Conservation (phyloP, 2,329 filamentous ascomycete species). For the Fusarium sp. region DNA sequence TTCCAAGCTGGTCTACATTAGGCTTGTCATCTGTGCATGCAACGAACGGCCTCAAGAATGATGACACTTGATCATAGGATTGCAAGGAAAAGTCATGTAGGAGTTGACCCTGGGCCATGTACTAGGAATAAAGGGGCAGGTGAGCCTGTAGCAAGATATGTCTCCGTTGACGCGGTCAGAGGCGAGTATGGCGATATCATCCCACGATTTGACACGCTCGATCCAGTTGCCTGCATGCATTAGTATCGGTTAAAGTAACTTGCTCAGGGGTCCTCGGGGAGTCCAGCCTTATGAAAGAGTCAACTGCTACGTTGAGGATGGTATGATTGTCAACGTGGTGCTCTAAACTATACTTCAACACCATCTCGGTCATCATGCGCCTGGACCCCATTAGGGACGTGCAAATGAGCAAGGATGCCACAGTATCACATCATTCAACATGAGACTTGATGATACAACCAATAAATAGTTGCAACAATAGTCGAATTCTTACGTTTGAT, state of each 20-base stretch:
- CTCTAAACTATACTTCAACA: neutral
- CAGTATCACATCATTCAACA: constrained; percentile 28
- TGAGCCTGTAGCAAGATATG: constrained; percentile 13
- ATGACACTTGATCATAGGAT: too few species aligned
- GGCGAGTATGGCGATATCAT: constrained; percentile 30
- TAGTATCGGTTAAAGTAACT: neutral
- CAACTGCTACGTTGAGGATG: neutral
- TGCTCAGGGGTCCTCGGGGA: constrained; percentile 32
- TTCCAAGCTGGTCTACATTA: too few species aligned
- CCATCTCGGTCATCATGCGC: neutral
- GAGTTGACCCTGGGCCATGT: too few species aligned
- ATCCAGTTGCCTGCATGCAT: neutral
- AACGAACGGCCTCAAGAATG: too few species aligned
- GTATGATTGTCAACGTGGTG: neutral
- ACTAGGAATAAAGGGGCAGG: constrained; percentile 35
- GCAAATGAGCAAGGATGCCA: neutral
- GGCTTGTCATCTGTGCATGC: too few species aligned
- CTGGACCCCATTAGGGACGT: constrained; percentile 5
- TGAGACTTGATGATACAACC: neutral
- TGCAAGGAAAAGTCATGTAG: too few species aligned
- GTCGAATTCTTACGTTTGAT: constrained; percentile 1
- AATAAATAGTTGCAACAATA: neutral
- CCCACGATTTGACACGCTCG: neutral
- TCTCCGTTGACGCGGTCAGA: constrained; percentile 20
- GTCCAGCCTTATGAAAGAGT: constrained; percentile 32